phyloP scores from a whole-genome alignment of 306 rosid genomes.

The Quercus wislizeni region DNA sequence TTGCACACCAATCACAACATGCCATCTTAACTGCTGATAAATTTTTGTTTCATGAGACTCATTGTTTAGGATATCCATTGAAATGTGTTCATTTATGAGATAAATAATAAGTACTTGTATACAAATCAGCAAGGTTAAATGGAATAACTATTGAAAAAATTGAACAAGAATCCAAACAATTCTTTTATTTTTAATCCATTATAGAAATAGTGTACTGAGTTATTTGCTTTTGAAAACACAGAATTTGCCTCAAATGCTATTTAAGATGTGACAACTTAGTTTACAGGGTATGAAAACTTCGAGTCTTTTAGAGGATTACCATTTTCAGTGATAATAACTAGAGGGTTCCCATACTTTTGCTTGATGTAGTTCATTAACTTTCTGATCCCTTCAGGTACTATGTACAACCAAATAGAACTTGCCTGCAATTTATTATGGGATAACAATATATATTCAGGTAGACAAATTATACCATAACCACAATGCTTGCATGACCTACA shows the following conservation, averaged over 20 bases:
- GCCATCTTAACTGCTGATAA: too few relatives aligned
- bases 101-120: too few relatives aligned
- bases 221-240: not conserved
- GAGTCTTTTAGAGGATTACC: constrained; percentile 43
- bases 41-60: too few relatives aligned
- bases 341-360: constrained; percentile 73
- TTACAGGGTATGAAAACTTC: not conserved
- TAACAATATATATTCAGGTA: not conserved
- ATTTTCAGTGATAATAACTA: constrained; percentile 77
- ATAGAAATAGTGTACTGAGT: not conserved
- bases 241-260: not conserved
- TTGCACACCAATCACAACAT: too few relatives aligned
- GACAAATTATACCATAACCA: not conserved
- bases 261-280: not conserved
- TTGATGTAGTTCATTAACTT: constrained; percentile 66
- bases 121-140: too few relatives aligned
- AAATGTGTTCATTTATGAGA: too few relatives aligned
- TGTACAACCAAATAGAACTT: constrained; percentile 74
- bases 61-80: too few relatives aligned
- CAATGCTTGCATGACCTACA: not conserved
- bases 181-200: too few relatives aligned
- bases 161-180: not conserved
- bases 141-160: too few relatives aligned
- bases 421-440: constrained; percentile 45
- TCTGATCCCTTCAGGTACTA: constrained; percentile 78